Evolutionary conservation across 2,329 filamentous ascomycete species (phyloP).

Genomic region (Aspergillus felis): DNA sequence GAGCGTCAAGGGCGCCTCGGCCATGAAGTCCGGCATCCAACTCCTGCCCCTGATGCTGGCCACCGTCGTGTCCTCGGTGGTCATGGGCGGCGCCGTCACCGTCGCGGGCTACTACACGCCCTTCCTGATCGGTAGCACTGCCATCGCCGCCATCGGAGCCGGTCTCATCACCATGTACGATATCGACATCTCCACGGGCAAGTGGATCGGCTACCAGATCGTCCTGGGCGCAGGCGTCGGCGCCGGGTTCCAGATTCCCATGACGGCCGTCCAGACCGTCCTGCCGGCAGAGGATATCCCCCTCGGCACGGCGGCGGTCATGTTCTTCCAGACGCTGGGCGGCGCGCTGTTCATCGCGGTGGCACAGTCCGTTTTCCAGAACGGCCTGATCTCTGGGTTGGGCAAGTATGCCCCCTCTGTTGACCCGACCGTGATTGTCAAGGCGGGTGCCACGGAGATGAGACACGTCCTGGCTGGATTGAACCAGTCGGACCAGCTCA

Average conservation of each 20-base stretch:
- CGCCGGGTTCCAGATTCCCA: constrained; percentile 33
- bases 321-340: constrained; percentile 38
- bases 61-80: constrained; percentile 32
- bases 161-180: constrained; percentile 41
- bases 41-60: constrained; percentile 38
- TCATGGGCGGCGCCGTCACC: constrained; percentile 30
- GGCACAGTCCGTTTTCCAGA: constrained; percentile 50
- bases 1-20: constrained; percentile 40
- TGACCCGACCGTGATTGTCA: constrained; percentile 11
- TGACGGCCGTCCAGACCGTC: constrained; percentile 36
- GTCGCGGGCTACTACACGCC: constrained; percentile 39
- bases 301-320: constrained; percentile 32
- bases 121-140: constrained; percentile 34
- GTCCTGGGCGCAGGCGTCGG: constrained; percentile 34
- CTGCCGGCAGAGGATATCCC: constrained; percentile 31
- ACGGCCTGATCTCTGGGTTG: constrained; percentile 41
- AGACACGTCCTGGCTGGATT: constrained; percentile 8
- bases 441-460: constrained; percentile 18
- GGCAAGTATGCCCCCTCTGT: background rate
- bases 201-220: constrained; percentile 41
- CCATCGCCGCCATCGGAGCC: constrained; percentile 36
- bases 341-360: constrained; percentile 49
- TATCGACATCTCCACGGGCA: constrained; percentile 25
- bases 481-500: constrained; percentile 12
- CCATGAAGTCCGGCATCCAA: constrained; percentile 45